A percentile compares a stretch with the other conserved stretches of the same genome.
Conservation (phyloP, 75 land plant genomes). For the Gnetum montanum region DNA sequence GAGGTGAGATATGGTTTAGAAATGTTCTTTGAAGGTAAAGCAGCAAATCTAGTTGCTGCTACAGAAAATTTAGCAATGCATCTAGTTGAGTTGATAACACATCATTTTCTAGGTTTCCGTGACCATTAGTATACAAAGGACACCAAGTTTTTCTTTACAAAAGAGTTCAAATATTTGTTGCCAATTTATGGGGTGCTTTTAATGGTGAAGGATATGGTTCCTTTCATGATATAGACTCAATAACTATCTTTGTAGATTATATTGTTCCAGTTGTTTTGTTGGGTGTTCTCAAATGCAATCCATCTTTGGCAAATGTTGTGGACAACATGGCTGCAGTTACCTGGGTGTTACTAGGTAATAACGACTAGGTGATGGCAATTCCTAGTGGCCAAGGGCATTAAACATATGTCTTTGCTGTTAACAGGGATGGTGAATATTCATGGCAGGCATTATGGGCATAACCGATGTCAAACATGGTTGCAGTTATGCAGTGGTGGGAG, state of each 20-base stretch:
- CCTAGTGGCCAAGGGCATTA: too few relatives aligned
- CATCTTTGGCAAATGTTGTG: slow-evolving; percentile 35
- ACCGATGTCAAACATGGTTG: too few relatives aligned
- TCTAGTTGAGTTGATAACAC: slow-evolving; percentile 65
- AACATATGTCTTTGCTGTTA: too few relatives aligned
- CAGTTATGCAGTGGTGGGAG: too few relatives aligned
- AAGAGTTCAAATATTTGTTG: slow-evolving; percentile 94
- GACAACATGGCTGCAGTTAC: too few relatives aligned
- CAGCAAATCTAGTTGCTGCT: slow-evolving; percentile 68
- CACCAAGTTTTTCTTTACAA: slow-evolving; percentile 94
- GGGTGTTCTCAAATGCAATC: slow-evolving; percentile 76
- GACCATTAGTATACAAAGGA: slow-evolving; percentile 90
- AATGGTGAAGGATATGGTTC: slow-evolving; percentile 72
- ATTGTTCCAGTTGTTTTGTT: slow-evolving; percentile 89
- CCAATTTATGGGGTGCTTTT: slow-evolving; percentile 96
- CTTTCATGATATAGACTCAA: slow-evolving; percentile 61
- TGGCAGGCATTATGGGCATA: too few relatives aligned
- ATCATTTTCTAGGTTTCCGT: slow-evolving; percentile 91
- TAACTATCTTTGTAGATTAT: slow-evolving; percentile 96
- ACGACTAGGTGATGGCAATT: too few relatives aligned
- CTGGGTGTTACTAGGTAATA: too few relatives aligned
- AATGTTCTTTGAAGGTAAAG: slow-evolving; percentile 76
- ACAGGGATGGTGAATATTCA: too few relatives aligned
- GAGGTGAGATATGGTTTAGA: slow-evolving; percentile 91
- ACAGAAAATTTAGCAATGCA: slow-evolving; percentile 72